Base-by-base conservation (phyloP, 495 filamentous ascomycete genomes). In the Penicillium pancosmium region DNA sequence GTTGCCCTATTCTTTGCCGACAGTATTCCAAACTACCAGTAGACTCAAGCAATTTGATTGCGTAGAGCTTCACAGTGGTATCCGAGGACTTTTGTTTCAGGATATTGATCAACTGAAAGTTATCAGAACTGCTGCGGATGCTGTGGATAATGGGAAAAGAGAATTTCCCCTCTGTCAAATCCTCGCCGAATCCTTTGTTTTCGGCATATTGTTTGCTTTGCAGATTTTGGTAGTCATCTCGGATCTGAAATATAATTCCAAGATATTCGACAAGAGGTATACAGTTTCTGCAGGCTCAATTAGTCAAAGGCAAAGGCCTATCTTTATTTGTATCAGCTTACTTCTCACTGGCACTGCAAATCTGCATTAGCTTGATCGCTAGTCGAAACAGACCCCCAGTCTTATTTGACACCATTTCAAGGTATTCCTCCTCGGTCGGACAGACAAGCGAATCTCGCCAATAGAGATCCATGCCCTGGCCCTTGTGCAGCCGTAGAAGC, bases 401-500 rank as follows among this genome's bases (percentile, higher is more conserved):
- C 75, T 98, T 97, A 74, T 95, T 92, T 50, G 82, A 80, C 19
- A 96, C 91, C 93, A 97, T 97, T 66, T 92, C 88, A 9, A 97
- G 80, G 73, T 98, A 98, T 64, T 97, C 91, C 52, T 91, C 88
- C 71, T 93, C 90, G 21, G 84, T 88, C n/a, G 93, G 93, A 71
- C 89, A 94, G 13, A 82, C 89, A 27, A 95, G 73, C 3, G 86
- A 87, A 73, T 96, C 91, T 7, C 91, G 80, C 93, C 93, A 98
- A 78, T 88, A 94, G 33, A 98, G 81, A 65, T 98, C 93, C 88
- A 95, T 91, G 44, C 93, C 91, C 66, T 98, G 93, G 5, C 93
- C 93, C 25, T 89, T 79, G 72, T 96, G 91, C 12, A 97, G 83
- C 69, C 92, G 90, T 35, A 92, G 68, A 8, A 96, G 77, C 68